Evolutionary conservation across 257 asterid genomes (phyloP).

Genomic region (Fraxinus excelsior): DNA sequence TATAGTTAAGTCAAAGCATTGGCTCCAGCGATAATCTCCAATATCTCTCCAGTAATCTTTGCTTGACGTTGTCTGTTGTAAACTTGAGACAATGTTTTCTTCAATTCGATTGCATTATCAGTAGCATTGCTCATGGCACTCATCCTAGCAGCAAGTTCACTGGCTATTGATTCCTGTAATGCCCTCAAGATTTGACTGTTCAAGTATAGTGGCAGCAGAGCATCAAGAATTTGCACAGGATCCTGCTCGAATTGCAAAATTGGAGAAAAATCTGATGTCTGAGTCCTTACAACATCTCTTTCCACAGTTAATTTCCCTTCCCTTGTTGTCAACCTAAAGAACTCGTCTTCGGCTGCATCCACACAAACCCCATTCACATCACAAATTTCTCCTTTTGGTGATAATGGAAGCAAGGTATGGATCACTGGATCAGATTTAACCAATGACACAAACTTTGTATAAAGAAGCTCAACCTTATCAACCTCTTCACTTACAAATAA

Average conservation of each 20-base stretch:
- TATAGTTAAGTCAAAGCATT: slow-evolving; percentile 29
- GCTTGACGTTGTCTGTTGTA: slow-evolving; percentile 56
- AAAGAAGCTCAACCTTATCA: slow-evolving; percentile 84
- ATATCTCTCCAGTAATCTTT: slow-evolving; percentile 58
- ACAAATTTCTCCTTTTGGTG: slow-evolving; percentile 88
- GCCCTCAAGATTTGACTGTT: slow-evolving; percentile 54
- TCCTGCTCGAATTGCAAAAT: slow-evolving; percentile 55
- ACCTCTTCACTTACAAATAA: slow-evolving; percentile 83
- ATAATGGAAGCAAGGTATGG: slow-evolving; percentile 86
- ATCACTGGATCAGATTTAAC: slow-evolving; percentile 80
- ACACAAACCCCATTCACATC: slow-evolving; percentile 79
- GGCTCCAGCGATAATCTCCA: slow-evolving; percentile 74
- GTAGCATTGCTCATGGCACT: slow-evolving; percentile 54
- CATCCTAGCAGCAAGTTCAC: slow-evolving; percentile 60
- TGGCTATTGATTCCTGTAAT: slow-evolving; percentile 52
- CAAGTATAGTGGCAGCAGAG: slow-evolving; percentile 46
- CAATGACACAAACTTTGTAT: slow-evolving; percentile 87
- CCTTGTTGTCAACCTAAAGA: slow-evolving; percentile 64
- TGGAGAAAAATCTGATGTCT: slow-evolving; percentile 45
- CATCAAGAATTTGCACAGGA: slow-evolving; percentile 58
- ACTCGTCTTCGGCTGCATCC: slow-evolving; percentile 89
- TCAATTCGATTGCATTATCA: slow-evolving; percentile 48
- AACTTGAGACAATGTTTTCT: slow-evolving; percentile 34
- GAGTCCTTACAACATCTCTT: slow-evolving; percentile 44
- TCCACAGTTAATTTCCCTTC: slow-evolving; percentile 56